These are phyloP conservation scores for Balamuthia mandrillaris DNA, from an alignment of 208 protist species.

Conservation along the genomic window DNA sequence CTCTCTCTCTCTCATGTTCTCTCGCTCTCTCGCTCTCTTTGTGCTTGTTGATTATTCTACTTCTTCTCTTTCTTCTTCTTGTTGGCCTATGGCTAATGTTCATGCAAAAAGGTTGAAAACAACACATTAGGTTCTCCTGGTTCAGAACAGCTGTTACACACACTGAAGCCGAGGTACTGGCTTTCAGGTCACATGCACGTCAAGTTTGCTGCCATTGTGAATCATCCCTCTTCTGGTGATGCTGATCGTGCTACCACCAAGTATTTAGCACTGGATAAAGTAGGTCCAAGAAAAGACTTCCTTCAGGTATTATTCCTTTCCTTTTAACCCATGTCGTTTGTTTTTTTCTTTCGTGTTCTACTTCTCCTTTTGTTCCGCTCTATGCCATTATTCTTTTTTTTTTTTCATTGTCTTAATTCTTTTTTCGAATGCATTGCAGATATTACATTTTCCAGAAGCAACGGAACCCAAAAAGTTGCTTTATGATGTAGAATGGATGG, in stretches of 20 bases:
- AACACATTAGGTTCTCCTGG: conserved; percentile 43
- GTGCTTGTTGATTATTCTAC: not conserved
- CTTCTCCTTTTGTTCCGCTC: not conserved
- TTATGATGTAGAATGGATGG: conserved; percentile 28
- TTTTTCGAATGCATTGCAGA: not conserved
- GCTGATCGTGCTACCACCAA: conserved; percentile 38
- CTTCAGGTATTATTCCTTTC: conserved; percentile 75
- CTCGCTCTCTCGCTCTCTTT: not conserved
- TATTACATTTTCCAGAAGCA: conserved; percentile 12
- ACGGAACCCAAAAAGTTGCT: not conserved
- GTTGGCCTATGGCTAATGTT: too few species aligned
- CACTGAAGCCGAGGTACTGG: conserved; percentile 70
- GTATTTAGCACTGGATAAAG: conserved; percentile 81
- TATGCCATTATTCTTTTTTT: not conserved
- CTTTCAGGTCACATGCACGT: conserved; percentile 78
- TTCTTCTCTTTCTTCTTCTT: too few species aligned
- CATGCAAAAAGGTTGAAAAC: not conserved
- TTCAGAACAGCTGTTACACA: conserved; percentile 42
- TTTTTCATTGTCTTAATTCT: not conserved
- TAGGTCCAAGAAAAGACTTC: conserved; percentile 70
- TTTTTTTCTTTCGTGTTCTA: not conserved
- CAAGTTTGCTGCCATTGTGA: conserved; percentile 71
- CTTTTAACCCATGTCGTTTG: too few species aligned
- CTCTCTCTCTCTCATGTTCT: not conserved
- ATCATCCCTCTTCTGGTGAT: too few species aligned